Conservation (phyloP, 352 stramenopile species). For the Globisporangium cylindrosporum region DNA sequence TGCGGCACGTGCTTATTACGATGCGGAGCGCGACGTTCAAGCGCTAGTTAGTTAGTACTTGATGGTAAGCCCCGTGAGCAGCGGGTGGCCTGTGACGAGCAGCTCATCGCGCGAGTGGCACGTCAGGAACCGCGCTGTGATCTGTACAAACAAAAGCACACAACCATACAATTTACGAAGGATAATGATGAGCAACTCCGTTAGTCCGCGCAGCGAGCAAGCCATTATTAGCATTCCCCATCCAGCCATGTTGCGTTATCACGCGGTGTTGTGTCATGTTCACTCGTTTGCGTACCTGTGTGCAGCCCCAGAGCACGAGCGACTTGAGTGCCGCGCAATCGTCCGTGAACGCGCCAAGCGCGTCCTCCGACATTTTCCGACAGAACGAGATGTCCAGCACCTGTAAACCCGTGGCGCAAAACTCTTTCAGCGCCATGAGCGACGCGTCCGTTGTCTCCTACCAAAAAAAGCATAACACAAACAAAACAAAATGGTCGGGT, state of each 20-base stretch:
- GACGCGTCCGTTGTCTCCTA: conserved; percentile 57
- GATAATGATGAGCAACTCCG: no score
- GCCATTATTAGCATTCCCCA: not conserved
- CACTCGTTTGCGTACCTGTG: conserved; percentile 35
- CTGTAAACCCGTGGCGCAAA: conserved; percentile 39
- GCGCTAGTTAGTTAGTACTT: conserved; percentile 36
- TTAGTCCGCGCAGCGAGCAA: not conserved
- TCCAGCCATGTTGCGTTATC: not conserved
- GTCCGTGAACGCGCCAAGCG: conserved; percentile 60
- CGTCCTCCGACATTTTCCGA: conserved; percentile 64
- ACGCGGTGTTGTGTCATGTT: no score
- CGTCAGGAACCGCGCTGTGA: conserved; percentile 69
- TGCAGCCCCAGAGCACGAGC: conserved; percentile 73
- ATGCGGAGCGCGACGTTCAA: not conserved
- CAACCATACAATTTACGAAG: not conserved
- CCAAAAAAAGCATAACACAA: not conserved
- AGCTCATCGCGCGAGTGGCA: conserved; percentile 65
- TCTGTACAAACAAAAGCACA: conserved; percentile 25
- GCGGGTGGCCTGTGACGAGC: conserved; percentile 58
- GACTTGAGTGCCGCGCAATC: conserved; percentile 36
- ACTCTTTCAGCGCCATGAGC: conserved; percentile 46
- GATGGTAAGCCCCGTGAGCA: conserved; percentile 71
- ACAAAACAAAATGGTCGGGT: not conserved
- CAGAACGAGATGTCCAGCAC: conserved; percentile 80
- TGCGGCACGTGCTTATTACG: not conserved